These are phyloP conservation scores for Aristolochia fimbriata DNA, from an alignment of 164 flowering plant genomes.

Conservation along the genomic window DNA sequence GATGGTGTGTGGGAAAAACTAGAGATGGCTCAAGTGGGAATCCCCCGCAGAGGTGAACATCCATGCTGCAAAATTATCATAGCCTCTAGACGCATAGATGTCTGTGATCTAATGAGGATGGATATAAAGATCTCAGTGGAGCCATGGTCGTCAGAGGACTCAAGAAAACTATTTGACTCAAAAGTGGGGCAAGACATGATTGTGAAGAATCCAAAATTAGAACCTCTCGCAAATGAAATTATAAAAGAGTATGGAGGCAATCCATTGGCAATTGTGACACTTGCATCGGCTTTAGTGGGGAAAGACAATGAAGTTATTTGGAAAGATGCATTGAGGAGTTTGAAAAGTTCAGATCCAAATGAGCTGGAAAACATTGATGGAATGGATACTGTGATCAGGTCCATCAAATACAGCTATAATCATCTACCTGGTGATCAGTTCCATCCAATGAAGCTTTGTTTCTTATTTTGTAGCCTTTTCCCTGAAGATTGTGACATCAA, in stretches of 20 bases:
- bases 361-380: constrained; percentile 2
- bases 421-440: too few relatives aligned
- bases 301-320: constrained; percentile 1
- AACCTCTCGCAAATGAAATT: constrained; percentile 1
- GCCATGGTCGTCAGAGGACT: constrained; percentile 2
- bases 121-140: not conserved
- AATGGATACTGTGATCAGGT: too few relatives aligned
- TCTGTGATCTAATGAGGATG: constrained; percentile 7
- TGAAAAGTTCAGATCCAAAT: not conserved
- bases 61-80: constrained; percentile 14
- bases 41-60: constrained; percentile 6
- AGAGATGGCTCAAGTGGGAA: constrained; percentile 14
- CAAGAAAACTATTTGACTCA: constrained; percentile 10
- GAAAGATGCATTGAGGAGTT: constrained; percentile 4
- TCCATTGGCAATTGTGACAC: constrained; percentile 15
- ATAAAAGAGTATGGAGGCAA: constrained; percentile 14
- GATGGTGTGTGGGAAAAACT: constrained; percentile 27
- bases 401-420: too few relatives aligned
- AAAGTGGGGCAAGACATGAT: constrained; percentile 4
- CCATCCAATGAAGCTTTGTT: constrained; percentile 6
- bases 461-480: constrained; percentile 13
- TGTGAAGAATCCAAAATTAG: not conserved
- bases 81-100: constrained; percentile 7
- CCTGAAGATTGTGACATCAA: constrained; percentile 2
- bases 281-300: constrained; percentile 14